Evolutionary conservation across 1,284 basidiomycete species (phyloP), one percentile per base, ranked within the genome.

Genomic region (Moesziomyces sp.): DNA sequence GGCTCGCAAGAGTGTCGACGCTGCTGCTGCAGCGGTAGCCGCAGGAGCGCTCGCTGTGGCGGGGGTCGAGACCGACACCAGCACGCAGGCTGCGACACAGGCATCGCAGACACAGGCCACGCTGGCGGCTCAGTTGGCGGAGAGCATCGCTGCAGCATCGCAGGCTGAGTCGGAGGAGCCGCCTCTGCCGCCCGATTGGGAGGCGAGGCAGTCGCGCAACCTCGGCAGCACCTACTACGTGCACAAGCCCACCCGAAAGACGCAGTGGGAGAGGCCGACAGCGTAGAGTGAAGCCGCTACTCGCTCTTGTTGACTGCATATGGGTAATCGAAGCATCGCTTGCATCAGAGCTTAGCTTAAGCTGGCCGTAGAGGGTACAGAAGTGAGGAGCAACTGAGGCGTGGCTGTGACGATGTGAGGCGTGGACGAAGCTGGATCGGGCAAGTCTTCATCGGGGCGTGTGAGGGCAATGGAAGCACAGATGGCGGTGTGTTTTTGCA

Each of bases 181-280:
- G 3, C 66, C 71, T n/a, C 59, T 74, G 6, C 35, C 62, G 3
- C 52, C 55, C 0, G 66, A 67, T 3, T 74, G 72, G 72, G 33
- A 50, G 1, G 19, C 56, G 5, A 48, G 66, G 18, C 14, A 51
- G 38, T 70, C 66, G 18, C 49, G 62, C 14, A 74, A 46, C 6
- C 28, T 53, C 13, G 66, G 66, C n/a, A 46, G 58, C 30, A 51
- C 38, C n/a, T 74, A 65, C 50, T 74, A 66, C 35, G 67, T 74
- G 11, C 58, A 74, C 44, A 28, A 24, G n/a, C 45, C 46, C 35
- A 74, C 72, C 16, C 65, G 59, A 40, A 66, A 46, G 52, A 74
- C 72, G 42, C 66, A 69, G 53, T 74, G 72, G 72, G 62, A 74
- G 49, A 44, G 62, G 19, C 72, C 72, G 8, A 65, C 65, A 18